phyloP scores from a whole-genome alignment of 345 rosid genomes.

The Passiflora organensis region DNA sequence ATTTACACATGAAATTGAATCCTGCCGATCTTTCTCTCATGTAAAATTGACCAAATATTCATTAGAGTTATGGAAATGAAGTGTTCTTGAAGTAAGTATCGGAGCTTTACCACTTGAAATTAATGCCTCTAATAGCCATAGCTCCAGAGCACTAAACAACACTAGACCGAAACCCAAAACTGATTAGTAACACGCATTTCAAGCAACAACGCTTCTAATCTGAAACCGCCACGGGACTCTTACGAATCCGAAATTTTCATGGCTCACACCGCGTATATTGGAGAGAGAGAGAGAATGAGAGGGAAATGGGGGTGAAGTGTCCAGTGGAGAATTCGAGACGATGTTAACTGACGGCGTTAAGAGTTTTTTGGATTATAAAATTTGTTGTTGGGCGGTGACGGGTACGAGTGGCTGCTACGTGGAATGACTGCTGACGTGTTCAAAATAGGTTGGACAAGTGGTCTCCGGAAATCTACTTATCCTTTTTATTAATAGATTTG shows the following conservation, averaged over 20 bases:
- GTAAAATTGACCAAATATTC: too few species aligned
- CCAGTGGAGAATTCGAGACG: background rate
- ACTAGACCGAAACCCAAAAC: background rate
- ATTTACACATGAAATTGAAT: background rate
- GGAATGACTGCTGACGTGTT: conserved; percentile 3
- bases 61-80: too few species aligned
- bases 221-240: background rate
- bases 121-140: conserved; percentile 88
- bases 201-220: conserved; percentile 1
- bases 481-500: too few species aligned
- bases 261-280: background rate
- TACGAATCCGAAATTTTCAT: conserved; percentile 10
- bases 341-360: conserved; percentile 13
- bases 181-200: background rate
- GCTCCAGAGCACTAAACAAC: background rate
- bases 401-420: background rate
- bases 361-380: background rate
- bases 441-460: background rate
- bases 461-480: too few species aligned
- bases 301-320: background rate
- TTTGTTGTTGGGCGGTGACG: background rate
- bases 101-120: conserved; percentile 83
- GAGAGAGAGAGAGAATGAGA: background rate
- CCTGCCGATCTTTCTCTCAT: too few species aligned
- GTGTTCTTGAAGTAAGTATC: background rate